Base-by-base conservation (phyloP, 108 stramenopile species). In the Chaetoceros muelleri region DNA sequence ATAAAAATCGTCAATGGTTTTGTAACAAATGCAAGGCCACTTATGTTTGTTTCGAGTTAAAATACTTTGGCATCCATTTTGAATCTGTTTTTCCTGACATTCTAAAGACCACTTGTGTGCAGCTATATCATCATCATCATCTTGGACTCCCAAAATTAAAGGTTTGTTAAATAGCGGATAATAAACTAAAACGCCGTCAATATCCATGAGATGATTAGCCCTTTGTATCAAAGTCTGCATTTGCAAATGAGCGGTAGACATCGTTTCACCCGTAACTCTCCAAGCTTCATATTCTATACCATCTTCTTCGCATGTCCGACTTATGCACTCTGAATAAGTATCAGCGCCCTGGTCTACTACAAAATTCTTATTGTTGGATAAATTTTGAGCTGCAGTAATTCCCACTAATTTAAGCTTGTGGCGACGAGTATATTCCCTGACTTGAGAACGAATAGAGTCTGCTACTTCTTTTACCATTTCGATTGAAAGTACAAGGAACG, bases 141-240 rank as follows among this genome's bases (percentile, higher is more conserved):
- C 18, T 27, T 48, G 3, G n/a, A 27, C 27, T 18, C 31, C 1
- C 25, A 23, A 30, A 20, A 24, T 25, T 0, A 56, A 7, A 34
- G 64, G 53, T 30, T 65, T 66, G 16, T 87, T 87, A 68, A 85
- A 87, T 47, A 93, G 79, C 0, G 96, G 96, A 72, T 97, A 97
- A 71, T 90, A 97, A 19, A 97, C 87, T 53, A 97, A 64, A 48
- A 95, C 84, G 22, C 96, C 96, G 65, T 93, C 82, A 44, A 96
- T 85, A 48, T 87, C 81, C 1, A 62, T 52, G 55, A 82, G 64
- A 28, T 62, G 66, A 34, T 89, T 84, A 8, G 75, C 72, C 21
- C 65, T 31, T 1, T 64, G 58, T 30, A 84, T 84, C 8, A 66
- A 55, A 22, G 76, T 64, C 69, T 87, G 62, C 49, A 86, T 58